Percentiles rank a stretch among this genome's conserved stretches.
Conservation (phyloP, 306 rosid species). For the Cucumis hystrix region DNA sequence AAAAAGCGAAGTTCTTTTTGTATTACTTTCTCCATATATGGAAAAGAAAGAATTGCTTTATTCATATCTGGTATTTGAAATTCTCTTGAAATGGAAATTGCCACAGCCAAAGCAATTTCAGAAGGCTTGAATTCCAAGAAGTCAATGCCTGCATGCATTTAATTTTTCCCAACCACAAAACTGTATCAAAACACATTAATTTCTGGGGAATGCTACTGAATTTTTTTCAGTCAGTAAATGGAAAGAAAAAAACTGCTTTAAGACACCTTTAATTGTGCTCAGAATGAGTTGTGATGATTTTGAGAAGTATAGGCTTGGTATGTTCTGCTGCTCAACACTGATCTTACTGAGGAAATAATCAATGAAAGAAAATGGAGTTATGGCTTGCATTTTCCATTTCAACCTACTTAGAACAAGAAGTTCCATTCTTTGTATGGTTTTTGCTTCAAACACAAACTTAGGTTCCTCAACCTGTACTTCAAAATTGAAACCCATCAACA, state of each 20-base stretch:
- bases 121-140: constrained; percentile 83
- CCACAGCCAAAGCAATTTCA: constrained; percentile 76
- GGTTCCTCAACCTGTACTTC: constrained; percentile 44
- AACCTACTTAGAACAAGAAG: constrained; percentile 41
- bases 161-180: constrained; percentile 20
- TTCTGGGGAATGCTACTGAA: constrained; percentile 3
- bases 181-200: constrained; percentile 25
- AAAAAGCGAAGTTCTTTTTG: constrained; percentile 3
- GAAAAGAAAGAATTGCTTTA: constrained; percentile 32
- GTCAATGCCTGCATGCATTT: constrained; percentile 51
- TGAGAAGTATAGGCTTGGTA: constrained; percentile 8
- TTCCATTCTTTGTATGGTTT: constrained; percentile 49
- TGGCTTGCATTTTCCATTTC: constrained; percentile 68
- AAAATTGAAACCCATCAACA: background rate
- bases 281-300: constrained; percentile 35
- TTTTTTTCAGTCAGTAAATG: background rate
- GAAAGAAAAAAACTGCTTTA: background rate
- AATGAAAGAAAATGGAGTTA: constrained; percentile 51
- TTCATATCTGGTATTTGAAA: constrained; percentile 27
- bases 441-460: constrained; percentile 38
- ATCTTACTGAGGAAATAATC: constrained; percentile 49
- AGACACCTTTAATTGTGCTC: constrained; percentile 35
- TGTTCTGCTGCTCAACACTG: constrained; percentile 11
- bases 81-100: constrained; percentile 39
- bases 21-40: constrained; percentile 40